phyloP scores from a whole-genome alignment of 345 rosid species.

The Pelargonium nanum region DNA sequence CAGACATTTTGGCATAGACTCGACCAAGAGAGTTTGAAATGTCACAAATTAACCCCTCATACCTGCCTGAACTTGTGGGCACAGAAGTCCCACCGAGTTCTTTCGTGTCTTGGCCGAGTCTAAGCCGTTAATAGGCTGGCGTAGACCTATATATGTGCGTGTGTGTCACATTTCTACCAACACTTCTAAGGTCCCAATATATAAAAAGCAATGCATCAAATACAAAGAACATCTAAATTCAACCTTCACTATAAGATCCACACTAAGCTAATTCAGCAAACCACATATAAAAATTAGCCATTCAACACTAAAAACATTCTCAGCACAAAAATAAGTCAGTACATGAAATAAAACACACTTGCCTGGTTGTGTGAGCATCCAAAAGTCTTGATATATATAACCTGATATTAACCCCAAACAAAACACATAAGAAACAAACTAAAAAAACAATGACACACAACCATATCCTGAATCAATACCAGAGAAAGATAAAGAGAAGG shows the following conservation, averaged over 20 bases:
- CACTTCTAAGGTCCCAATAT: too few species aligned
- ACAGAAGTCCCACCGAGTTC: too few species aligned
- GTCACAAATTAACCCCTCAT: too few species aligned
- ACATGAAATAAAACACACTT: constrained; percentile 15
- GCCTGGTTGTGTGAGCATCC: constrained; percentile 97
- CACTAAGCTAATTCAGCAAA: neutral
- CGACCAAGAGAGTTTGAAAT: too few species aligned
- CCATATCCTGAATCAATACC: neutral
- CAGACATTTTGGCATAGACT: too few species aligned
- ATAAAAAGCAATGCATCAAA: too few species aligned
- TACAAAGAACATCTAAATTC: neutral
- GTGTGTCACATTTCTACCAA: too few species aligned
- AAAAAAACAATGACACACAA: neutral
- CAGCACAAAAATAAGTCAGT: neutral
- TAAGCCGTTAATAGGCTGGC: too few species aligned
- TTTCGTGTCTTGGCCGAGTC: too few species aligned
- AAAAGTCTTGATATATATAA: constrained; percentile 74
- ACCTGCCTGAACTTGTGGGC: too few species aligned
- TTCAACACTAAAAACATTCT: neutral
- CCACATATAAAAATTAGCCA: neutral
- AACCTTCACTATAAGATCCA: neutral
- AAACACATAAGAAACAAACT: neutral
- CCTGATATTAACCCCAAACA: constrained; percentile 27
- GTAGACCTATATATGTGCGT: too few species aligned
- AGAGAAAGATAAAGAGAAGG: neutral